Percentiles rank a stretch among this genome's conserved stretches.
phyloP scores from a whole-genome alignment of 2,329 filamentous ascomycete genomes.

The Fonsecaea multimorphosa region DNA sequence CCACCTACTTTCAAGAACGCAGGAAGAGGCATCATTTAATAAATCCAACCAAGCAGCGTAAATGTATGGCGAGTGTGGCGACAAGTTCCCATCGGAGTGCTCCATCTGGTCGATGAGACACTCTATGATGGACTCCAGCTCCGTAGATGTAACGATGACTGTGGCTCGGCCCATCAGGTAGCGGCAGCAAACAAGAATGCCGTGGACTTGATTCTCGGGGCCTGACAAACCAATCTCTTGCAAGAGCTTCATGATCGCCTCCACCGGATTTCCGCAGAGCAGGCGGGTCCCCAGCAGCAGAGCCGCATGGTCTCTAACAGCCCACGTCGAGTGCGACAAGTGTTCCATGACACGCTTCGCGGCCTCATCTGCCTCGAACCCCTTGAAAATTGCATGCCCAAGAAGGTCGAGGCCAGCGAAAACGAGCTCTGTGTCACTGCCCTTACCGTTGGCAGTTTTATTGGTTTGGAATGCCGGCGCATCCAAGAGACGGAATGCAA shows the following conservation, averaged over 20 bases:
- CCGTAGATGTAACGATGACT: slow-evolving; percentile 5
- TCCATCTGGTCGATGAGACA: slow-evolving; percentile 4
- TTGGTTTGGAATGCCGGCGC: slow-evolving; percentile 3
- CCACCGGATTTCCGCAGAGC: not conserved
- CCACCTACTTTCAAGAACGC: slow-evolving; percentile 22
- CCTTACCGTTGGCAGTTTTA: not conserved
- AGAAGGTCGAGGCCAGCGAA: slow-evolving; percentile 56
- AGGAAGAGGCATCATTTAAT: slow-evolving; percentile 29
- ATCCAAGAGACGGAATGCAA: slow-evolving; percentile 28
- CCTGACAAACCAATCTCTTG: slow-evolving; percentile 12
- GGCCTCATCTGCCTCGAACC: slow-evolving; percentile 45
- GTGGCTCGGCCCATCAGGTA: slow-evolving; percentile 23
- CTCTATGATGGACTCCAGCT: slow-evolving; percentile 21
- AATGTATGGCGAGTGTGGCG: slow-evolving; percentile 28
- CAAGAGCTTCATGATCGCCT: slow-evolving; percentile 11
- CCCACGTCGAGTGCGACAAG: slow-evolving; percentile 53
- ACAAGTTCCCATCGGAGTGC: not conserved
- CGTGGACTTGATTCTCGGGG: slow-evolving; percentile 50
- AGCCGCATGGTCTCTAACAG: slow-evolving; percentile 55
- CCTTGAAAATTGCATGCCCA: slow-evolving; percentile 40
- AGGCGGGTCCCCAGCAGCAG: slow-evolving; percentile 38
- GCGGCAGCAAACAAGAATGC: slow-evolving; percentile 43
- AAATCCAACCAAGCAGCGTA: slow-evolving; percentile 33
- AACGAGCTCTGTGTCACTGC: slow-evolving; percentile 39
- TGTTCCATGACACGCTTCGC: slow-evolving; percentile 46